These are phyloP conservation scores for Alloteropsis semialata DNA, from an alignment of 176 grass and related monocot genomes.

Conservation along the genomic window DNA sequence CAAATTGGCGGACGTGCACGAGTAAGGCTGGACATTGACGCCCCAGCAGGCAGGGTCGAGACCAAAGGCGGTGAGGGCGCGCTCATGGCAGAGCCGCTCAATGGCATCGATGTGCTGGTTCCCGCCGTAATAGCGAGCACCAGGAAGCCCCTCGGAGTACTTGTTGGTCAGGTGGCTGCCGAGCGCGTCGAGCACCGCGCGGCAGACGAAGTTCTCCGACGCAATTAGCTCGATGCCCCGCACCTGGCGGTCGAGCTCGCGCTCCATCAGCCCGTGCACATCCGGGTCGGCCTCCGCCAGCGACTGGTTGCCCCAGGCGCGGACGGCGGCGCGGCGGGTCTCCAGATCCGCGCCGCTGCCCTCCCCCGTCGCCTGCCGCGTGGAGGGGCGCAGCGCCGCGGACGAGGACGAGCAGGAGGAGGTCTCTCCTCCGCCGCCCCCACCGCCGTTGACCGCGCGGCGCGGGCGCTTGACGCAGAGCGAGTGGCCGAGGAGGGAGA, in stretches of 20 bases:
- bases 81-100: constrained; percentile 71
- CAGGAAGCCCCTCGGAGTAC: constrained; percentile 84
- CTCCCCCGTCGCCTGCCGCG: constrained; percentile 33
- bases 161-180: constrained; percentile 99
- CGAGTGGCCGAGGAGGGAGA: constrained; percentile 74
- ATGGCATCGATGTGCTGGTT: constrained; percentile 95
- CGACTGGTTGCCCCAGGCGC: constrained; percentile 72
- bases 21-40: constrained; percentile 91
- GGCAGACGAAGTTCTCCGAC: constrained; percentile 97
- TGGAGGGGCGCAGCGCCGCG: constrained; percentile 37
- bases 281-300: constrained; percentile 77
- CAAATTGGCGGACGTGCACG: constrained; percentile 92
- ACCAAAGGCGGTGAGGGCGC: constrained; percentile 65
- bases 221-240: constrained; percentile 91
- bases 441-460: constrained; percentile 24
- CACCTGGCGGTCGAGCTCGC: constrained; percentile 81
- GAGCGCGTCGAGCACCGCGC: constrained; percentile 85
- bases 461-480: constrained; percentile 88
- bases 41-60: constrained; percentile 81
- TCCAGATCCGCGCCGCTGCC: constrained; percentile 48
- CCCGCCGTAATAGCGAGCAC: constrained; percentile 79
- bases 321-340: constrained; percentile 53
- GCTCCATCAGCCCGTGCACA: constrained; percentile 76
- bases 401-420: constrained; percentile 72
- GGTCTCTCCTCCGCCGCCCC: not conserved